phyloP scores from a whole-genome alignment of 306 rosid genomes.

The Cucurbita argyrosperma region DNA sequence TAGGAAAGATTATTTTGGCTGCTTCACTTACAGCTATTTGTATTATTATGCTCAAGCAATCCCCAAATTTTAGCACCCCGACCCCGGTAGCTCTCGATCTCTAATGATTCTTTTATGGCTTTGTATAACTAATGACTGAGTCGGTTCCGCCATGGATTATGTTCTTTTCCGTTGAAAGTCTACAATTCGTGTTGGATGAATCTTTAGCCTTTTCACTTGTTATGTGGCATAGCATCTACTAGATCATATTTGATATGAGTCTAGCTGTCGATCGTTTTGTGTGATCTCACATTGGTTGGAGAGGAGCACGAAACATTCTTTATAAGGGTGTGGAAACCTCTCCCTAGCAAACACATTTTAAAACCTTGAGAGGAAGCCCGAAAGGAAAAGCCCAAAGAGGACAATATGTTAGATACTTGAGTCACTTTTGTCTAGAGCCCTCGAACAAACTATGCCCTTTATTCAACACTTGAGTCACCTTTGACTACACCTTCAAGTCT shows the following conservation, averaged over 20 bases:
- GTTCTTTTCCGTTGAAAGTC: not conserved
- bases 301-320: no score
- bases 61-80: constrained; percentile 58
- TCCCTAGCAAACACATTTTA: no score
- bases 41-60: constrained; percentile 65
- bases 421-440: no score
- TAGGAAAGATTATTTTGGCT: constrained; percentile 67
- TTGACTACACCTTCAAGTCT: no score
- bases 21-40: constrained; percentile 64
- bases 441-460: no score
- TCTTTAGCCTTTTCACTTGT: not conserved
- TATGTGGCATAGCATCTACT: not conserved
- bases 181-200: not conserved
- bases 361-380: no score
- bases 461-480: no score
- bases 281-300: no score
- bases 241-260: not conserved
- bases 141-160: not conserved
- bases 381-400: no score
- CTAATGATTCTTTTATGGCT: not conserved
- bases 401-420: no score
- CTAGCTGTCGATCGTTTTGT: not conserved
- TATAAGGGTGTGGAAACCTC: no score
- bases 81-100: constrained; percentile 41
- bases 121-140: not conserved